Evolutionary conservation across 140 eudicot genomes (phyloP).

Genomic region (Bidens hawaiensis): DNA sequence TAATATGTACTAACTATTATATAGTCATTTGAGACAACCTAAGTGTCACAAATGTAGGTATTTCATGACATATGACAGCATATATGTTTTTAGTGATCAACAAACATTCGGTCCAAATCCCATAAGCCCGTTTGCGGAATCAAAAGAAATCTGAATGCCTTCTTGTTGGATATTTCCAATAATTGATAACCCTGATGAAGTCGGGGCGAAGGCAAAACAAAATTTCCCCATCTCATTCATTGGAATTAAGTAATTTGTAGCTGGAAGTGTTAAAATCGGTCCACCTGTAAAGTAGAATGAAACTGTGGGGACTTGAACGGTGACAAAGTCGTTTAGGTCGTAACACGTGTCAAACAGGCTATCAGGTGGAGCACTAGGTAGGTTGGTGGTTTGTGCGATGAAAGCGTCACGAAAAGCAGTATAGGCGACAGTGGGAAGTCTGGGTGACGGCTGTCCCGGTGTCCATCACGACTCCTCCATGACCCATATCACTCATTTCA

Average conservation of each 20-base stretch:
- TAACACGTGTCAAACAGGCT: constrained; percentile 88
- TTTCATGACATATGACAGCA: background rate
- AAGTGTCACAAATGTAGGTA: background rate
- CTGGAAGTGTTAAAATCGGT: constrained; percentile 77
- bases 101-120: constrained; percentile 90
- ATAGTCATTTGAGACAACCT: background rate
- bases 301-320: constrained; percentile 85
- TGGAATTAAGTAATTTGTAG: constrained; percentile 73
- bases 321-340: constrained; percentile 56
- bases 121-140: constrained; percentile 59
- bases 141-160: constrained; percentile 80
- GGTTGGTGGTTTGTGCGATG: constrained; percentile 46
- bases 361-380: constrained; percentile 51
- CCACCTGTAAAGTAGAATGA: constrained; percentile 74
- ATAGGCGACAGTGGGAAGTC: constrained; percentile 62
- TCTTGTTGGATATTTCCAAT: constrained; percentile 96
- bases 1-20: constrained; percentile 2
- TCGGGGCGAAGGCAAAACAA: constrained; percentile 91
- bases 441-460: constrained; percentile 87
- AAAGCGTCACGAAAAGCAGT: constrained; percentile 68
- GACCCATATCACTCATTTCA: constrained; percentile 43
- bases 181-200: constrained; percentile 70
- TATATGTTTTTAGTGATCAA: constrained; percentile 8
- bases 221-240: constrained; percentile 76
- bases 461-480: constrained; percentile 90